Conservation (phyloP, 768 basidiomycete genomes). For the Termitomyces sp. region DNA sequence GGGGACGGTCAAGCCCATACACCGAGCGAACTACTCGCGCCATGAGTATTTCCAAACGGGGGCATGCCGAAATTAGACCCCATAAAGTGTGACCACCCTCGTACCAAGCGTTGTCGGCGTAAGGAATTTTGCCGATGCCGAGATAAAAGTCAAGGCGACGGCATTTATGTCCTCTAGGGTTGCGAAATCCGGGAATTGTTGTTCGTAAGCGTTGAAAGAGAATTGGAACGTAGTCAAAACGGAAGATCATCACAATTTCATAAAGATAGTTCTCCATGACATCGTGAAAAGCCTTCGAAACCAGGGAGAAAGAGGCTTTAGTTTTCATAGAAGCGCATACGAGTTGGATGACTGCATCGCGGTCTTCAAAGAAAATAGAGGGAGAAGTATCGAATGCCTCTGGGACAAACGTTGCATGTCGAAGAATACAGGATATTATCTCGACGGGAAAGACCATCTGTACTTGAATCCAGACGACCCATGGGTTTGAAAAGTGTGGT, state of each 20-base stretch:
- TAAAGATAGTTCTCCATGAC: not conserved
- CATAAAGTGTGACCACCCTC: not conserved
- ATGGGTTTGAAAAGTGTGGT: no score
- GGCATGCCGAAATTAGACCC: not conserved
- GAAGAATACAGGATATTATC: no score
- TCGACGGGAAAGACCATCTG: not conserved
- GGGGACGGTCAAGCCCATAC: rapidly evolving
- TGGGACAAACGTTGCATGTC: not conserved
- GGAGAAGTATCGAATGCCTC: constrained; percentile 2
- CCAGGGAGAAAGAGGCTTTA: not conserved
- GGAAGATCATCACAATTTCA: not conserved
- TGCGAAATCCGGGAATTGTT: not conserved
- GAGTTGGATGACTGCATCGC: not conserved
- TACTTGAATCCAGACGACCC: no score
- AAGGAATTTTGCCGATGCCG: not conserved
- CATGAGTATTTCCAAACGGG: not conserved
- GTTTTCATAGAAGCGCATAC: not conserved
- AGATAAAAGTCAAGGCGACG: no score
- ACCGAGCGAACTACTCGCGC: not conserved
- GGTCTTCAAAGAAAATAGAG: no score
- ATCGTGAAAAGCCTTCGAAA: not conserved
- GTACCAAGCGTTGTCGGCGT: not conserved
- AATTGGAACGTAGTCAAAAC: not conserved
- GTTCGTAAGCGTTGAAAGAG: not conserved
- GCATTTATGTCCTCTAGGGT: no score